Evolutionary conservation across 164 flowering plant genomes (phyloP).

Genomic region (Aristolochia californica): DNA sequence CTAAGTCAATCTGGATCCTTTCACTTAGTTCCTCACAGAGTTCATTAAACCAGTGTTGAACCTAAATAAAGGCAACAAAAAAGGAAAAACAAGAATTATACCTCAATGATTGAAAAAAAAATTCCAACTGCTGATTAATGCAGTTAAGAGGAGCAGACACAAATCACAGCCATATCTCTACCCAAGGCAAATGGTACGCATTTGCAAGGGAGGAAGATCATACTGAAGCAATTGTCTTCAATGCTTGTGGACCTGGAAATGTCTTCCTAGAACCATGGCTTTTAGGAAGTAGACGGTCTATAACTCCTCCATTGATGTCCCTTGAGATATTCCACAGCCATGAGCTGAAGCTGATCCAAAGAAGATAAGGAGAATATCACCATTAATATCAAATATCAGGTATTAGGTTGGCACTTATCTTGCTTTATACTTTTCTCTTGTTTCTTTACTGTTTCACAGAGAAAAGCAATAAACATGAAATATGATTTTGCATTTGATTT

Average conservation of each 20-base stretch:
- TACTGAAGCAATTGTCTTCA: slow-evolving; percentile 63
- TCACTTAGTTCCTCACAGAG: slow-evolving; percentile 88
- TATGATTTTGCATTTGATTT: too few species aligned
- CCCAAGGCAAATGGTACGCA: background rate
- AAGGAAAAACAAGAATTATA: background rate
- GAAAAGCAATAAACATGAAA: too few species aligned
- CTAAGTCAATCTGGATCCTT: slow-evolving; percentile 64
- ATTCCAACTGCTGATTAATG: background rate
- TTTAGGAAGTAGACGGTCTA: slow-evolving; percentile 85
- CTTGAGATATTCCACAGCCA: slow-evolving; percentile 98
- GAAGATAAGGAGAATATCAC: too few species aligned
- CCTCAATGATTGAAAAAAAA: too few species aligned
- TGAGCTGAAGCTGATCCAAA: slow-evolving; percentile 32
- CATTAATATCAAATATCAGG: too few species aligned
- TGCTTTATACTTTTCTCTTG: too few species aligned
- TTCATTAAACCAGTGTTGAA: slow-evolving; percentile 76
- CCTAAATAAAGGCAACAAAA: slow-evolving; percentile 24
- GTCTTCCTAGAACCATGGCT: slow-evolving; percentile 98
- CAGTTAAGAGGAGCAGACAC: slow-evolving; percentile 1
- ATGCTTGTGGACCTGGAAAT: slow-evolving; percentile 80
- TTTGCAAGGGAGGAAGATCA: slow-evolving; percentile 10
- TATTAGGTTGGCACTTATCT: too few species aligned
- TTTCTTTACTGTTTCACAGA: too few species aligned
- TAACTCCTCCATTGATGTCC: slow-evolving; percentile 88
- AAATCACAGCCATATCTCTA: too few species aligned